Evolutionary conservation across 2,329 filamentous ascomycete species (phyloP).

Genomic region (Verticillium nubilum): DNA sequence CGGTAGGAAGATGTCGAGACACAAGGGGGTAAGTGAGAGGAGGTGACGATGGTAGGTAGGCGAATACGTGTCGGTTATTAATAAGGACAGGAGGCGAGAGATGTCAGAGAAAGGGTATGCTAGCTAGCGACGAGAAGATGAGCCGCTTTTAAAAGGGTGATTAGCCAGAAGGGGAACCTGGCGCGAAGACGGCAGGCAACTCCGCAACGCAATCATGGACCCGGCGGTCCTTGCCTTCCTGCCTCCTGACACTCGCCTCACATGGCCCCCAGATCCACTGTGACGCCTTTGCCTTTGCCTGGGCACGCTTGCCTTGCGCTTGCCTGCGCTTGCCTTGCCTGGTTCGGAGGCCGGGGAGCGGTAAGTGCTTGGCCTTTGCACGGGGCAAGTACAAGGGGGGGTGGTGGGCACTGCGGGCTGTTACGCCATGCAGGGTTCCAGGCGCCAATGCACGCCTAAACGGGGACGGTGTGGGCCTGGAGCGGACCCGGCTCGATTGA

Average conservation of each 20-base stretch:
- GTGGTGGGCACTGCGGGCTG: background rate
- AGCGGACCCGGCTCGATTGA: background rate
- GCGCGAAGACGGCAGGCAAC: background rate
- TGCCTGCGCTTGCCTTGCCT: background rate
- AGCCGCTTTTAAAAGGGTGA: background rate
- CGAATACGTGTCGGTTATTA: slow-evolving; percentile 11
- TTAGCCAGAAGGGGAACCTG: background rate
- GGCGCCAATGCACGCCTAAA: slow-evolving; percentile 1
- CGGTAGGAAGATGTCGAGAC: background rate
- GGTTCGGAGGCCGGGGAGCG: background rate
- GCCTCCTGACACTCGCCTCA: background rate
- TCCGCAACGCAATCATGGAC: background rate
- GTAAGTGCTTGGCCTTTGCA: background rate
- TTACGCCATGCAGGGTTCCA: background rate
- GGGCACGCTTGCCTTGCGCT: no score
- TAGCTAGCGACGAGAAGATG: background rate
- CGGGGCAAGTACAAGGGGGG: background rate
- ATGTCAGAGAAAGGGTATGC: background rate
- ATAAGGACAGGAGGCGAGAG: background rate
- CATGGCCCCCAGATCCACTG: background rate
- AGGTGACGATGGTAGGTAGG: slow-evolving; percentile 10
- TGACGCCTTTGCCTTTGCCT: background rate
- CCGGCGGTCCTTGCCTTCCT: background rate
- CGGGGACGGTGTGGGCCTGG: background rate
- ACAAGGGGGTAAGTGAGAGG: background rate